Base-by-base conservation (phyloP, 1,284 basidiomycete genomes). In the Boletus holoroseus region DNA sequence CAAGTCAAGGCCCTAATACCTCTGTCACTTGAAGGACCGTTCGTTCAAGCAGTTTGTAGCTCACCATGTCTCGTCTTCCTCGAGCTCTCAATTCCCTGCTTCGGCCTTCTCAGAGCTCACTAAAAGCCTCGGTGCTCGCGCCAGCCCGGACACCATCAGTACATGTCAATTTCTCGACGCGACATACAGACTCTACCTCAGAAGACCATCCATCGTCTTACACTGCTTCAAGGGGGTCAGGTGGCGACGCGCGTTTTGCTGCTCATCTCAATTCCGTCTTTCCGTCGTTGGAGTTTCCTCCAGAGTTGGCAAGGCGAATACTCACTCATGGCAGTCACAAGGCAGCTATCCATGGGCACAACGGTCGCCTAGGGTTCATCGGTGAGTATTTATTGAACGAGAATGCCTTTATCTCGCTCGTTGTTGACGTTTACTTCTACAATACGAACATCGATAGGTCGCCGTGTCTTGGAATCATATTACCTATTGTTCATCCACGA, bases 281-380 rank as follows among this genome's bases (percentile, higher is more conserved):
- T 60, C 69, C 76, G 8, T 77, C 83, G 18, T 71, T 91, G 45
- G 71, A 78, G 45, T 91, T 91, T 64, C 79, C 85, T 7, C 71
- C 73, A 7, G 82, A 86, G 56, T 73, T 88, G 34, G 83, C 86
- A 7, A 73, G 74, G 56, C 79, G 87, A 53, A 76, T 88, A 60
- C 71, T 91, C 55, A 91, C 88, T 3, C 88, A 91, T 63, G 73
- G 74, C 5, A 88, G 85, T 68, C 87, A 88, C 65, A 75, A 73
- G 44, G 74, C 78, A 51, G 81, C 83, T 27, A 63, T 72, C 40
- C 65, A 79, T 48, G 84, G 86, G 2, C 85, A 89, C 65, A 90
- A 89, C 58, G 79, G 74, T 39, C 77, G 81, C 8, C 66, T 87
- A 35, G 72, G 77, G 31, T 91, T 91, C 59, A 74, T 88, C 38